phyloP scores from a whole-genome alignment of 2,329 filamentous ascomycete species.

The Cytospora paraplurivora region DNA sequence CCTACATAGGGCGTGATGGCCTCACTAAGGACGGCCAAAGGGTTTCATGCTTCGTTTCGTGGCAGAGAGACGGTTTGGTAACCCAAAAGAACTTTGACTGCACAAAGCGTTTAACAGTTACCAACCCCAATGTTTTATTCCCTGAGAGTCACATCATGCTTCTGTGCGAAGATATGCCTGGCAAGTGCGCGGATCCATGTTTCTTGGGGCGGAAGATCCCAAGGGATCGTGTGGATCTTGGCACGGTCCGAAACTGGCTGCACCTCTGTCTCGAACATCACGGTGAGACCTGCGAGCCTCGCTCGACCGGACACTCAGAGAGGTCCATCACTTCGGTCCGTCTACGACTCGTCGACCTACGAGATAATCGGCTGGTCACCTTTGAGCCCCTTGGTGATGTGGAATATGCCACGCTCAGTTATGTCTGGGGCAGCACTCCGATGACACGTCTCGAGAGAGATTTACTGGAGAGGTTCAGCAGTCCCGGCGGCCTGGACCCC shows the following conservation, averaged over 20 bases:
- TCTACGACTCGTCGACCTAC: constrained; percentile 2
- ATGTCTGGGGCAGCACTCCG: not conserved
- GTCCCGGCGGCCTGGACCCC: not conserved
- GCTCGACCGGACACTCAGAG: not conserved
- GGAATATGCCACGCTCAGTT: constrained; percentile 4
- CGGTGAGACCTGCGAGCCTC: not conserved
- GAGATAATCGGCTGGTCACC: not conserved
- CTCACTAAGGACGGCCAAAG: not conserved
- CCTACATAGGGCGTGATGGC: not conserved
- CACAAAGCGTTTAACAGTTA: not conserved
- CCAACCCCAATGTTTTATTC: not conserved
- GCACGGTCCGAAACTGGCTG: constrained; percentile 1
- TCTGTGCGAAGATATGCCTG: not conserved
- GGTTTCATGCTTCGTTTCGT: not conserved
- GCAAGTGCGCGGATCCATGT: not conserved
- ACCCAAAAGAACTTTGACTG: too few species aligned
- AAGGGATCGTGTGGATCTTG: not conserved
- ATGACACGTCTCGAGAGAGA: not conserved
- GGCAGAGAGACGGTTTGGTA: constrained; percentile 5
- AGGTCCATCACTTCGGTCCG: not conserved
- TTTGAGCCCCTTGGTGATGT: not conserved
- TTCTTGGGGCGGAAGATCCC: constrained; percentile 4
- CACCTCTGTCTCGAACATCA: not conserved
- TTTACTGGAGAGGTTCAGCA: not conserved
- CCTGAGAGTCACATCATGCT: constrained; percentile 10